phyloP scores from a whole-genome alignment of 371 early-diverging fungal species.

The Syncephalis plumigaleata region DNA sequence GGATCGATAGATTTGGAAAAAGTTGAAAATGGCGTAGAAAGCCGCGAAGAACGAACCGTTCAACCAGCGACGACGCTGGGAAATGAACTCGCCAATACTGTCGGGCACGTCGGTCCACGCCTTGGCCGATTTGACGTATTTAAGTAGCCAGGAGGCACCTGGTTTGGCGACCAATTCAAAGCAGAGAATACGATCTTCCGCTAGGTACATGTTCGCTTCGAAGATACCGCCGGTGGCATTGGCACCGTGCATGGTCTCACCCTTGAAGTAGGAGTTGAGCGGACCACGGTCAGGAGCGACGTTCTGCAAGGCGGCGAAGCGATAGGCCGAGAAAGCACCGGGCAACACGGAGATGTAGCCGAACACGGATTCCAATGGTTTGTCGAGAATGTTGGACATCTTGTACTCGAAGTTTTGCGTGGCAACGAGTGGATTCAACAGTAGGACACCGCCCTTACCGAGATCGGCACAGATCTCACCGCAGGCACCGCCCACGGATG shows the following conservation, averaged over 20 bases:
- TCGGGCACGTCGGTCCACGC: conserved; percentile 60
- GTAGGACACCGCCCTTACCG: conserved; percentile 29
- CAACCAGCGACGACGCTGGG: conserved; percentile 53
- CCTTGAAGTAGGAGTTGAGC: conserved; percentile 40
- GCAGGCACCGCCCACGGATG: conserved; percentile 60
- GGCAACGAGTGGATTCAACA: conserved; percentile 55
- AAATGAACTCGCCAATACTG: conserved; percentile 41
- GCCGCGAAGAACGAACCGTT: conserved; percentile 60
- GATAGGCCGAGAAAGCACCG: conserved; percentile 54
- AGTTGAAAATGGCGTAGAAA: conserved; percentile 55
- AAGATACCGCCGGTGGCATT: conserved; percentile 27
- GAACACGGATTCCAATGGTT: conserved; percentile 64
- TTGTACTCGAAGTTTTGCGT: conserved; percentile 78
- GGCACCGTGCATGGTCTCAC: conserved; percentile 26
- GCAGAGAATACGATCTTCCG: conserved; percentile 60
- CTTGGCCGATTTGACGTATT: conserved; percentile 40
- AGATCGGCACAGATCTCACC: conserved; percentile 45
- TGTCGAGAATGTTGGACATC: conserved; percentile 70
- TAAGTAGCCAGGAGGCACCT: conserved; percentile 38
- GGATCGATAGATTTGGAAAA: conserved; percentile 56
- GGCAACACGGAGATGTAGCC: conserved; percentile 73
- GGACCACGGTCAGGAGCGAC: conserved; percentile 37
- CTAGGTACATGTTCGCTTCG: conserved; percentile 58
- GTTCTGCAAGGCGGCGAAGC: conserved; percentile 33
- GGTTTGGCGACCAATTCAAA: conserved; percentile 54